A percentile compares a stretch with the other conserved stretches of the same genome.
These are phyloP conservation scores for Candida berthetii DNA, from an alignment of 805 yeast species.

Conservation along the genomic window DNA sequence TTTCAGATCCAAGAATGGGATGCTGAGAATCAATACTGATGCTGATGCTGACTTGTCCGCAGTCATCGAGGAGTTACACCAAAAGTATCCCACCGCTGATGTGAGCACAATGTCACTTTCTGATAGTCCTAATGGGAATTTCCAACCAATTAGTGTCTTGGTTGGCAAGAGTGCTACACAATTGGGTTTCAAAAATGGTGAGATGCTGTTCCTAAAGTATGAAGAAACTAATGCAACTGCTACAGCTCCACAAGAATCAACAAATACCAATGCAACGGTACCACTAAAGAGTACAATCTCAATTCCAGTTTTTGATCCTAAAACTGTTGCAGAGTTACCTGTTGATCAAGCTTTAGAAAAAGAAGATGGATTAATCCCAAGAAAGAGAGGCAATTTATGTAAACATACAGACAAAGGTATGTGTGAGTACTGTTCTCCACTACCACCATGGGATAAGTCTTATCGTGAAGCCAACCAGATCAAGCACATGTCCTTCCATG, in stretches of 20 bases:
- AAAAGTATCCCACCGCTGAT: constrained; percentile 18
- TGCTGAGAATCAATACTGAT: constrained; percentile 58
- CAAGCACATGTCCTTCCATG: constrained; percentile 85
- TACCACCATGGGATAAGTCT: constrained; percentile 89
- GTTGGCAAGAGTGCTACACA: constrained; percentile 25
- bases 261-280: constrained; percentile 3
- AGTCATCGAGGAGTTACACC: constrained; percentile 34
- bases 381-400: constrained; percentile 61
- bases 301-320: constrained; percentile 5
- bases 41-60: constrained; percentile 34
- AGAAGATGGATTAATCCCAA: constrained; percentile 64
- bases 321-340: constrained; percentile 43
- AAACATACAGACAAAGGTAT: constrained; percentile 89
- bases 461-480: constrained; percentile 72
- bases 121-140: constrained; percentile 19
- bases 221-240: constrained; percentile 1
- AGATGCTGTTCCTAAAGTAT: constrained; percentile 34
- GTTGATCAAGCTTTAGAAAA: constrained; percentile 65
- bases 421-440: constrained; percentile 96
- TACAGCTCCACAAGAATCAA: background rate
- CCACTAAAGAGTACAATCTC: constrained; percentile 6
- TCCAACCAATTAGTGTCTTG: constrained; percentile 16
- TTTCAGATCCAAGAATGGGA: constrained; percentile 82
- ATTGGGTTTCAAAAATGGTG: constrained; percentile 42
- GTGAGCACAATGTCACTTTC: constrained; percentile 20